Evolutionary conservation across 2,329 filamentous ascomycete species (phyloP).

Genomic region (Fusarium solani-melongenae): DNA sequence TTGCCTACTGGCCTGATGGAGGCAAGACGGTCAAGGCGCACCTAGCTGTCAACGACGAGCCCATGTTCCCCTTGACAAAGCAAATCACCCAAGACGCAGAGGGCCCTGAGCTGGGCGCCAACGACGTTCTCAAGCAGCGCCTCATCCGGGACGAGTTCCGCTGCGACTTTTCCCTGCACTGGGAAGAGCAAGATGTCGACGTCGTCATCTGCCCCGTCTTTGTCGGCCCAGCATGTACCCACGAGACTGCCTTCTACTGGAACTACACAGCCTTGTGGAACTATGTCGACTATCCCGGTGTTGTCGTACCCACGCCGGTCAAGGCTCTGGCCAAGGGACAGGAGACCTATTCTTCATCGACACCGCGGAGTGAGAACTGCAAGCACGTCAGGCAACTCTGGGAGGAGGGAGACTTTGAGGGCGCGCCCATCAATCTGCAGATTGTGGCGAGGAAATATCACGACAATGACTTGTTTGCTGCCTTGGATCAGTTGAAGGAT

Average conservation of each 20-base stretch:
- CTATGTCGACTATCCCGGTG: conserved; percentile 50
- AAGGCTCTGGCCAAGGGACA: conserved; percentile 14
- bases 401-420: conserved; percentile 49
- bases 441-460: conserved; percentile 49
- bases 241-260: conserved; percentile 51
- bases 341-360: neutral
- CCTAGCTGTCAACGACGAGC: conserved; percentile 41
- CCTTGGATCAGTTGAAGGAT: neutral
- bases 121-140: conserved; percentile 42
- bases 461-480: conserved; percentile 37
- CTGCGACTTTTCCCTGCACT: conserved; percentile 46
- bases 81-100: conserved; percentile 36
- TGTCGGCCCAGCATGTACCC: conserved; percentile 45
- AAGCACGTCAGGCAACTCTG: conserved; percentile 45
- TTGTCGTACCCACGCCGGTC: conserved; percentile 48
- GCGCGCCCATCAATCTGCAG: conserved; percentile 49
- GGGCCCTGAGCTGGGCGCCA: neutral
- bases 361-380: neutral
- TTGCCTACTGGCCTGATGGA: conserved; percentile 42
- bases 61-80: conserved; percentile 42
- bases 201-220: conserved; percentile 42
- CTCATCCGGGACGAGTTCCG: conserved; percentile 44
- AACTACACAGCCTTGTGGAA: conserved; percentile 52
- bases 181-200: conserved; percentile 50
- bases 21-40: conserved; percentile 25